Conservation (phyloP, 345 rosid species). For the Eucalyptus curtisii region DNA sequence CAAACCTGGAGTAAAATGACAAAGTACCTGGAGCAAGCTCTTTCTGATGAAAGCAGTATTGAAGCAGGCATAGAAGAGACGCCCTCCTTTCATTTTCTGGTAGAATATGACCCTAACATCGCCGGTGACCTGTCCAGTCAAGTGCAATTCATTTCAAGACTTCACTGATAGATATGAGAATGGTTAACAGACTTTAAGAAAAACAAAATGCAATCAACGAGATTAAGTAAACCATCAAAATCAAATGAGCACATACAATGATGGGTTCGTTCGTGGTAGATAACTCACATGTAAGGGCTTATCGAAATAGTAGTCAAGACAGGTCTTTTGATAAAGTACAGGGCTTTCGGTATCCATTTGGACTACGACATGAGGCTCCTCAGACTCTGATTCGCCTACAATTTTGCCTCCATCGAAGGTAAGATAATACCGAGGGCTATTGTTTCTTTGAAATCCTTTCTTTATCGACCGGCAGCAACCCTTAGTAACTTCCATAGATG, state of each 20-base stretch:
- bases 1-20: background rate
- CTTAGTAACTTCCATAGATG: constrained; percentile 56
- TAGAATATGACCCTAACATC: constrained; percentile 79
- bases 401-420: constrained; percentile 36
- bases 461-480: constrained; percentile 55
- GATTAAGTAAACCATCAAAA: background rate
- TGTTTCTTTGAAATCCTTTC: constrained; percentile 42
- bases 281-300: constrained; percentile 60
- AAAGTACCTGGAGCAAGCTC: constrained; percentile 68
- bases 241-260: background rate
- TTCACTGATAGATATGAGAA: background rate
- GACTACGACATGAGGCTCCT: constrained; percentile 45
- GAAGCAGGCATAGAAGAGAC: constrained; percentile 83
- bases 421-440: constrained; percentile 51
- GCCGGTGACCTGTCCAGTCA: constrained; percentile 42
- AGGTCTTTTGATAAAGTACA: constrained; percentile 64
- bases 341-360: constrained; percentile 97
- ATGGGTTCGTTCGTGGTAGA: background rate
- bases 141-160: background rate
- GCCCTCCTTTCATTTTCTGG: constrained; percentile 80
- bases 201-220: background rate
- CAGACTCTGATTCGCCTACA: constrained; percentile 11
- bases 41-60: constrained; percentile 78
- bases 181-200: background rate
- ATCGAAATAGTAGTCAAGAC: constrained; percentile 68